These are phyloP conservation scores for Kickxella alabastrina DNA, from an alignment of 192 early-diverging fungal genomes.

Conservation along the genomic window DNA sequence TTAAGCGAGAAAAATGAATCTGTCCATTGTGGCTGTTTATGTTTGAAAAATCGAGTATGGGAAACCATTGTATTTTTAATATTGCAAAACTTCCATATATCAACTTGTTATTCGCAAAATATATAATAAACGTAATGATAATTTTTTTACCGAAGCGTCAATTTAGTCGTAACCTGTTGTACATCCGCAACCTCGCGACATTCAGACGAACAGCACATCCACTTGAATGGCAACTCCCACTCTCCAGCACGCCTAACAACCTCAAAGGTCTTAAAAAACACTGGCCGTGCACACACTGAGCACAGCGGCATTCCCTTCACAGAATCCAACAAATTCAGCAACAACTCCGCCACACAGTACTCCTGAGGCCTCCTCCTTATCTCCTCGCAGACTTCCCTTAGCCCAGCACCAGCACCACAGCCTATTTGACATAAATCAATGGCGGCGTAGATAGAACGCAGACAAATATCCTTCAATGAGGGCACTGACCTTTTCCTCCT, in stretches of 20 bases:
- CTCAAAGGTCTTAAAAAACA: slow-evolving; percentile 16
- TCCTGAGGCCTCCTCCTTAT: slow-evolving; percentile 20
- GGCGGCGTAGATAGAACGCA: background rate
- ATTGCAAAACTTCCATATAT: too few relatives aligned
- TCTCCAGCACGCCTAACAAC: slow-evolving; percentile 5
- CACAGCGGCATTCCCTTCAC: slow-evolving; percentile 8
- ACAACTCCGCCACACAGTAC: slow-evolving; percentile 11
- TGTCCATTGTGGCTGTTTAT: too few relatives aligned
- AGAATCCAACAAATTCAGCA: slow-evolving; percentile 9
- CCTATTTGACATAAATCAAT: background rate
- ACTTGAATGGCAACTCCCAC: slow-evolving; percentile 26
- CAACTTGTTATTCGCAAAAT: too few relatives aligned
- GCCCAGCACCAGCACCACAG: background rate
- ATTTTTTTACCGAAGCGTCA: too few relatives aligned
- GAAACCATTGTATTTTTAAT: too few relatives aligned
- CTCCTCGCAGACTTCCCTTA: slow-evolving; percentile 11
- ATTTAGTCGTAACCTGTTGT: too few relatives aligned
- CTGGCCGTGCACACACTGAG: slow-evolving; percentile 20
- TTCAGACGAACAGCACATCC: slow-evolving; percentile 41
- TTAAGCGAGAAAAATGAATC: too few relatives aligned
- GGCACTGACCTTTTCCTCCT: background rate
- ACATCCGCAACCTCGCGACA: slow-evolving; percentile 13
- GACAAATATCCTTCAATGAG: background rate
- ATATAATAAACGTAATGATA: too few relatives aligned
- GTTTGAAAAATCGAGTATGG: too few relatives aligned